These are phyloP conservation scores for Nematocida sp. DNA, from an alignment of 371 early-diverging fungal species.

Conservation along the genomic window DNA sequence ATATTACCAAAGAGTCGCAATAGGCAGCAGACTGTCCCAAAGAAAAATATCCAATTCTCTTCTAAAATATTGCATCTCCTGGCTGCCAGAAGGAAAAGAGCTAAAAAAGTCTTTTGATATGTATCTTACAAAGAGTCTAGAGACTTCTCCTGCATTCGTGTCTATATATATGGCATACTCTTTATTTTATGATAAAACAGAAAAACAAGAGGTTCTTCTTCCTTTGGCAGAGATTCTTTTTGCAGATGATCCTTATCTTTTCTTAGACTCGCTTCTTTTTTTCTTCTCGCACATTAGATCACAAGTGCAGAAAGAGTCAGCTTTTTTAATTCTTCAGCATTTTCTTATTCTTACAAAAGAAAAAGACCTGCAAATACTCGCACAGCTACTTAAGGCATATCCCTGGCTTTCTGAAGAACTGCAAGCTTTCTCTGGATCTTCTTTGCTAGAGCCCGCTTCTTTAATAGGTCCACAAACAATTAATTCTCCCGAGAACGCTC, in stretches of 20 bases:
- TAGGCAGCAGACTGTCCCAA: neutral
- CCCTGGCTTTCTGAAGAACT: too few species aligned
- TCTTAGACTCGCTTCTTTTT: neutral
- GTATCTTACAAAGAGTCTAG: neutral
- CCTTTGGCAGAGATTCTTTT: neutral
- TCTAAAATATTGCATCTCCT: neutral
- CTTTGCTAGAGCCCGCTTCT: too few species aligned
- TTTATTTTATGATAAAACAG: neutral
- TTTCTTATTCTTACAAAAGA: too few species aligned
- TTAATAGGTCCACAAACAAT: too few species aligned
- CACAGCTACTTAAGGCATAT: too few species aligned
- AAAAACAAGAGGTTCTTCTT: neutral
- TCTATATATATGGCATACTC: neutral
- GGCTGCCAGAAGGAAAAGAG: neutral
- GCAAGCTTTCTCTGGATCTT: too few species aligned
- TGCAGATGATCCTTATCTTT: too few species aligned
- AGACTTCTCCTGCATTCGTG: neutral
- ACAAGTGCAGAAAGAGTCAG: too few species aligned
- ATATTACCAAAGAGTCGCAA: slow-evolving; percentile 1
- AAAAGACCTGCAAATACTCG: too few species aligned
- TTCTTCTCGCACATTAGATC: neutral
- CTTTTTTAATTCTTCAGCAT: too few species aligned
- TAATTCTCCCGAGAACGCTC: too few species aligned
- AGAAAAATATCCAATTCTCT: neutral
- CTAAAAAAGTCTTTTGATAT: neutral